Conservation (phyloP, 1,284 basidiomycete genomes). For the Cutaneotrichosporon sp. region DNA sequence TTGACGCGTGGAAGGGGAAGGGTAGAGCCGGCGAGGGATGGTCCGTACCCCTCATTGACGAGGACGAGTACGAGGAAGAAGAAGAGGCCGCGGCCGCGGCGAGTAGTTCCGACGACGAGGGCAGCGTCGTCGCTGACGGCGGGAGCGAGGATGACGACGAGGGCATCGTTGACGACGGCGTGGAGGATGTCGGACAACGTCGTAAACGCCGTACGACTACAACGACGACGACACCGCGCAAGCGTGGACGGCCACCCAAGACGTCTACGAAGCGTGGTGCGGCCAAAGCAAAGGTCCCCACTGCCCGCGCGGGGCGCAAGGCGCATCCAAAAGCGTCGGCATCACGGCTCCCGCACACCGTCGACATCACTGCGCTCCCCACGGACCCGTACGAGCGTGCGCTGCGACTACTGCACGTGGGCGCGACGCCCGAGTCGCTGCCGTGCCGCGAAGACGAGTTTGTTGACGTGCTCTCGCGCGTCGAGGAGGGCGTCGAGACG, state of each 20-base stretch:
- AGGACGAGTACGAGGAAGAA: slow-evolving; percentile 16
- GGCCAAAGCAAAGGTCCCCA: neutral
- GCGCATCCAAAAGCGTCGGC: slow-evolving; percentile 36
- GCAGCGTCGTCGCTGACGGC: slow-evolving; percentile 14
- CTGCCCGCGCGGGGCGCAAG: neutral
- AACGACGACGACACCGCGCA: slow-evolving; percentile 1
- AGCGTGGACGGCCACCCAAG: neutral
- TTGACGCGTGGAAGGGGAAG: slow-evolving; percentile 38
- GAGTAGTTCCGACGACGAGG: slow-evolving; percentile 20
- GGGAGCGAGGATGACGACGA: slow-evolving; percentile 9
- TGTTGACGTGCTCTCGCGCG: slow-evolving; percentile 65
- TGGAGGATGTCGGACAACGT: too few relatives aligned
- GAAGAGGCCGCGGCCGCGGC: slow-evolving; percentile 7
- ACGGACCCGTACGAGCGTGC: slow-evolving; percentile 74
- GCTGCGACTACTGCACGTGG: slow-evolving; percentile 87
- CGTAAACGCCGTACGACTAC: neutral
- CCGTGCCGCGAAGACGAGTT: slow-evolving; percentile 90
- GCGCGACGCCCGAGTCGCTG: slow-evolving; percentile 80
- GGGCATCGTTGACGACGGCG: neutral
- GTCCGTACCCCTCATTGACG: slow-evolving; percentile 21
- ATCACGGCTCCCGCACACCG: slow-evolving; percentile 27
- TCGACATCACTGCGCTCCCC: slow-evolving; percentile 51
- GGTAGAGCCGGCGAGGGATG: slow-evolving; percentile 32
- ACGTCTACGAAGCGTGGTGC: neutral
- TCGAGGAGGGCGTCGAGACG: slow-evolving; percentile 82